Evolutionary conservation across 768 basidiomycete genomes (phyloP), one percentile per base, ranked within the genome.

Genomic region (Saitozyma sp.): DNA sequence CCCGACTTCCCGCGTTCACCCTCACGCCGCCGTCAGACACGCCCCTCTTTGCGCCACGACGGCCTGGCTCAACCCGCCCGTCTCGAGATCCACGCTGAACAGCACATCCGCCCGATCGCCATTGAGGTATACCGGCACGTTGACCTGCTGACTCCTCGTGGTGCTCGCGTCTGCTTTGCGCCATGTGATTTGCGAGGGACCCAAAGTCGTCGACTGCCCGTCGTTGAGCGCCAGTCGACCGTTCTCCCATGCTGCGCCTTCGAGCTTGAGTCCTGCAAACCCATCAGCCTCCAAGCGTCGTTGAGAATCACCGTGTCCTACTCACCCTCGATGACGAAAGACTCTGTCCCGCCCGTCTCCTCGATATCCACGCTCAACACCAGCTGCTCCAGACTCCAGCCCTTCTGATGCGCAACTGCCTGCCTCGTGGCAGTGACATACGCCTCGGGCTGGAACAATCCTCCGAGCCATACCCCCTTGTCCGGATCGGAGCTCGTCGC

Each of bases 361-460:
- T 90, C 92, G 40, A 97, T 85, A 59, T 91, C 91, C 19, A 99
- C 82, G 60, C 87, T 82, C 43, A 98, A 80, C 60, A 85, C 82
- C 70, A 98, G 78, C 8, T 91, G 92, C 79, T 99, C 95, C 65
- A 99, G 81, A 79, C 92, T 94, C 89, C 91, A 91, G 67, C 87
- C 87, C 81, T 89, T 92, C 59, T 87, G 84, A 76, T 97, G 94
- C 2, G 95, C 96, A 6, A 93, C 90, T n/a, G 91, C 87, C 79
- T 99, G 95, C 55, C 95, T 85, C 2, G 92, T 94, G 1, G 95
- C 95, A 0, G 95, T 97, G 71, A 98, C 85, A 77, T 92, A 98
- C 3, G 93, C 94, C 74, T 94, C 91, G 0, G 95, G 96, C 85
- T 90, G 93, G 84, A 98, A 97, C 60, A 99, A 79, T 0, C 91